Conservation (phyloP, 129 eudicot species). For the Helianthus tuberosus region DNA sequence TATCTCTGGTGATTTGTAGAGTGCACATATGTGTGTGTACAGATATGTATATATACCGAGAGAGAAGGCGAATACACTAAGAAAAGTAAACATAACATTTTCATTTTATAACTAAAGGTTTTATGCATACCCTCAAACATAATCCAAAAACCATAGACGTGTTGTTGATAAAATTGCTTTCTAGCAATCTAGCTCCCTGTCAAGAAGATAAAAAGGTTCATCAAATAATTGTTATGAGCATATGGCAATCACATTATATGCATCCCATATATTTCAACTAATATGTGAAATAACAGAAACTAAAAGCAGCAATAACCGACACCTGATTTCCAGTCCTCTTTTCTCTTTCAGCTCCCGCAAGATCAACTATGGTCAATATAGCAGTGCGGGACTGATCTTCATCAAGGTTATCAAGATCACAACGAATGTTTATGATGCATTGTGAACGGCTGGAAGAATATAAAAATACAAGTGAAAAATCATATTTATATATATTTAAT, state of each 20-base stretch:
- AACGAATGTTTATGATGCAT: constrained; percentile 79
- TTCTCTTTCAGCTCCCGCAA: constrained; percentile 97
- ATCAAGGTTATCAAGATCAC: constrained; percentile 34
- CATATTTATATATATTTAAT: not conserved
- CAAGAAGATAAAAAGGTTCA: not conserved
- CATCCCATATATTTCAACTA: constrained; percentile 5
- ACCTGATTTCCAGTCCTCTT: constrained; percentile 94
- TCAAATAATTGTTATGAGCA: not conserved
- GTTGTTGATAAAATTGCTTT: constrained; percentile 92
- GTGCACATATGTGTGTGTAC: not conserved
- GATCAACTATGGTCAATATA: constrained; percentile 82
- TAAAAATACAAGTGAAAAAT: not conserved
- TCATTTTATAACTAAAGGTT: not conserved
- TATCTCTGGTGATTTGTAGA: not conserved
- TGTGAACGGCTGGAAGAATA: constrained; percentile 73
- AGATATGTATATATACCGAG: not conserved
- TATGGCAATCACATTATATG: not conserved
- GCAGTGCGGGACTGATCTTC: constrained; percentile 41
- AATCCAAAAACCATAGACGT: constrained; percentile 94
- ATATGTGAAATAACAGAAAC: not conserved
- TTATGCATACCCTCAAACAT: constrained; percentile 76
- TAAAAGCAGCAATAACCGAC: not conserved
- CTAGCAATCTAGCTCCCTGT: constrained; percentile 80
- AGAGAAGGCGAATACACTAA: not conserved
- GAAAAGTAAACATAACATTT: not conserved